Evolutionary conservation across 306 rosid species (phyloP).

Genomic region (Lathyrus sativus): DNA sequence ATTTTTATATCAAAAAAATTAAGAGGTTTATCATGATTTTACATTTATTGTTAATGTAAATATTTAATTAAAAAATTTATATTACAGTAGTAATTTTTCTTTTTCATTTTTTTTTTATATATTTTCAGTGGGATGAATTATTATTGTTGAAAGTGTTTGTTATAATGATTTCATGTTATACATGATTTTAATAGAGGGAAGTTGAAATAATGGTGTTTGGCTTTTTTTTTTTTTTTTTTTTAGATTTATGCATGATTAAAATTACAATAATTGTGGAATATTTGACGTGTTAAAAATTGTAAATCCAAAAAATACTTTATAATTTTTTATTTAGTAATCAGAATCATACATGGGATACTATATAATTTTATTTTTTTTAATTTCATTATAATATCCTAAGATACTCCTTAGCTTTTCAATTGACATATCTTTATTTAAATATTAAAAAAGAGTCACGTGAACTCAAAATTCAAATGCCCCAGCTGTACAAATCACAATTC

Average conservation of each 20-base stretch:
- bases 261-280: background rate
- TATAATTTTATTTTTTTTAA: background rate
- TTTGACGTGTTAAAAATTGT: background rate
- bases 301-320: background rate
- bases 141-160: background rate
- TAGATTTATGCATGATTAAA: no score
- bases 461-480: slow-evolving; percentile 15
- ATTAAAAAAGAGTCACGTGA: slow-evolving; percentile 33
- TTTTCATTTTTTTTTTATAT: background rate
- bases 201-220: no score
- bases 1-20: background rate
- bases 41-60: background rate
- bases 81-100: background rate
- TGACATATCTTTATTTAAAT: slow-evolving; percentile 7
- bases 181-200: no score
- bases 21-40: background rate
- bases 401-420: background rate
- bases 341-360: slow-evolving; percentile 2
- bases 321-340: background rate
- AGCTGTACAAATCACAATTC: slow-evolving; percentile 3
- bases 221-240: no score
- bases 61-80: background rate
- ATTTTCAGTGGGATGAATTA: slow-evolving; percentile 4
- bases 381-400: background rate
- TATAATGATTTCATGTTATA: background rate